A percentile compares a stretch with the other conserved stretches of the same genome.
Evolutionary conservation across 495 filamentous ascomycete genomes (phyloP).

Genomic region (Chaetomium tenue): DNA sequence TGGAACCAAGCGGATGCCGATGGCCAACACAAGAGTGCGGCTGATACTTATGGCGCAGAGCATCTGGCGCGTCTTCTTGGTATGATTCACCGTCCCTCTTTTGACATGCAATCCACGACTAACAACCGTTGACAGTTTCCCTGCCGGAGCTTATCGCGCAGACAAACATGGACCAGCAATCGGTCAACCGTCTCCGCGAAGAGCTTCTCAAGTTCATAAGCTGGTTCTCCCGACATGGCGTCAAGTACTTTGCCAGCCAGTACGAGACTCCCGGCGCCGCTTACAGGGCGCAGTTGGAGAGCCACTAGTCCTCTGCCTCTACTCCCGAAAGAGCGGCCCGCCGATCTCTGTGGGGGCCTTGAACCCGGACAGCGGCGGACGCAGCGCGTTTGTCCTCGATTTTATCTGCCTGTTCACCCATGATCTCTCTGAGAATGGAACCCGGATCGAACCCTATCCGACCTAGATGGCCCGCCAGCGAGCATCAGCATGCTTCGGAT

Average conservation of each 20-base stretch:
- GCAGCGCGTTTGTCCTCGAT: constrained; percentile 66
- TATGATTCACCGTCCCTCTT: constrained; percentile 43
- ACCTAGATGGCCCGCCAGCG: too few species aligned
- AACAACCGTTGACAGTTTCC: constrained; percentile 56
- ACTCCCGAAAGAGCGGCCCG: too few species aligned
- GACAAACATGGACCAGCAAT: constrained; percentile 94
- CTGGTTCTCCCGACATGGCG: constrained; percentile 73
- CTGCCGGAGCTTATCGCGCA: constrained; percentile 93
- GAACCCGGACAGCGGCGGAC: constrained; percentile 14
- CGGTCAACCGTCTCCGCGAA: constrained; percentile 79
- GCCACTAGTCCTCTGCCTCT: constrained; percentile 11
- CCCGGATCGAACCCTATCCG: too few species aligned
- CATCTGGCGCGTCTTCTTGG: constrained; percentile 85
- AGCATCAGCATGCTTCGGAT: too few species aligned
- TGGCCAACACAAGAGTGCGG: constrained; percentile 60
- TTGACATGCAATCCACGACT: constrained; percentile 13
- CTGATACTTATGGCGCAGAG: constrained; percentile 89
- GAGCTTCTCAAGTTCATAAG: constrained; percentile 77
- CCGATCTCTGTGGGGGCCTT: constrained; percentile 2
- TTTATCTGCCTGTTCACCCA: constrained; percentile 82
- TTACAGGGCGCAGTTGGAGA: constrained; percentile 51
- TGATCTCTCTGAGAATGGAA: too few species aligned
- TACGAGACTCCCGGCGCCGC: constrained; percentile 63
- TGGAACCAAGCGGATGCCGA: constrained; percentile 58
- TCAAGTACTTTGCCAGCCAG: constrained; percentile 69